Evolutionary conservation across 495 filamentous ascomycete species (phyloP), one percentile per base, ranked within the genome.

Genomic region (Lasiosphaeriaceae sp.): DNA sequence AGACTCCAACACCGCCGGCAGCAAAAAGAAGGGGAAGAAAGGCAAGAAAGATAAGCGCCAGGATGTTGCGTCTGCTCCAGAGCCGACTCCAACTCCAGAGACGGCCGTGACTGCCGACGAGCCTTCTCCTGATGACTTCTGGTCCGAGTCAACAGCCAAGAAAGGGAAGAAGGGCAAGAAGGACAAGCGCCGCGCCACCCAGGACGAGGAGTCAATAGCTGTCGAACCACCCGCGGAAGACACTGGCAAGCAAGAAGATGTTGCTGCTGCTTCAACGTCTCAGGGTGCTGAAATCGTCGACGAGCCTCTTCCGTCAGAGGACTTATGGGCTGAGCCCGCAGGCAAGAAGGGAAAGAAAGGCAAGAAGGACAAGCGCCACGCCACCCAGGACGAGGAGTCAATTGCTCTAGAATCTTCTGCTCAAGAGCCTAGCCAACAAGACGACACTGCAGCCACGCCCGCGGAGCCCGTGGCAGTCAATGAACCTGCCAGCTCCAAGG

Each of bases 121-220:
- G 46, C 20, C 53, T 11, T 20, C n/a, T 3, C 41, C 19, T n/a
- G 37, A 57, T 11, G 49, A 52, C 14, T 2, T 23, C 14, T 52
- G 21, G 51, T 17, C 47, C 20, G 34, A 21, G 8, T 16, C 16
- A n/a, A 7, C 49, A 16, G 21, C 16, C 46, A 55, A 62, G 47
- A 60, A 64, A 50, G 60, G 54, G 57, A 64, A 57, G 57, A 64
- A 64, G 54, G 57, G 54, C 53, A 35, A 50, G 21, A 64, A 64
- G 50, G 48, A 41, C 37, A 64, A 60, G 43, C 55, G 43, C 19
- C 50, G 49, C 48, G 41, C 12, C 14, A 51, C 41, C 21, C 43
- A 49, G 17, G 55, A 55, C 24, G 51, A 44, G 16, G 26, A 31
- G 26, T 46, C 51, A 26, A 17, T 19, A 46, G 9, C 22, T 23